These are phyloP conservation scores for Geranium brycei DNA, from an alignment of 345 rosid species.

Conservation along the genomic window DNA sequence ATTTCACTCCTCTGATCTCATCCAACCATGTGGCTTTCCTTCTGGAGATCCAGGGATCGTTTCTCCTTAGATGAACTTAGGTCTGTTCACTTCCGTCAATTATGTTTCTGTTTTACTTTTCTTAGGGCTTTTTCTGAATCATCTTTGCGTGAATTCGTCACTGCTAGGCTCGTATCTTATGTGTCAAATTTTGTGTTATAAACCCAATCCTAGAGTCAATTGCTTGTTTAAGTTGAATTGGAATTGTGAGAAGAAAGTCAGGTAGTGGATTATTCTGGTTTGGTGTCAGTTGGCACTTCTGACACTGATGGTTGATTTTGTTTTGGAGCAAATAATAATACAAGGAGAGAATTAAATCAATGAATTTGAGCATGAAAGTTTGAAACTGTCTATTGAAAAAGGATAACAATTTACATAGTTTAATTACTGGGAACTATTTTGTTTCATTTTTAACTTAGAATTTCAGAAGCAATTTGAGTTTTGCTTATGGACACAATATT, in stretches of 20 bases:
- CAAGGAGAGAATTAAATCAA: background rate
- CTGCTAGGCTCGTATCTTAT: background rate
- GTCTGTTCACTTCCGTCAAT: slow-evolving; percentile 18
- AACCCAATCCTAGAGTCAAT: background rate
- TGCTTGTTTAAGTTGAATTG: background rate
- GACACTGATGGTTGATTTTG: background rate
- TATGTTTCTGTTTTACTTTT: background rate
- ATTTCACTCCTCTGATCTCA: slow-evolving; percentile 21
- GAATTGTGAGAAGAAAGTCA: background rate
- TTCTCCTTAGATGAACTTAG: slow-evolving; percentile 93
- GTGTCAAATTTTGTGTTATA: background rate
- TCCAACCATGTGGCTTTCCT: slow-evolving; percentile 71
- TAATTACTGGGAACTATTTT: too few species aligned
- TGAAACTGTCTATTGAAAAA: background rate
- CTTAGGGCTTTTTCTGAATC: background rate
- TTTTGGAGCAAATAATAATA: background rate
- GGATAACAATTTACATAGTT: background rate
- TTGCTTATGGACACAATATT: background rate
- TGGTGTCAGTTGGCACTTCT: background rate
- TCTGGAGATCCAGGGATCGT: slow-evolving; percentile 90
- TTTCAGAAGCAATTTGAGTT: background rate
- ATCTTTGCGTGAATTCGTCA: background rate
- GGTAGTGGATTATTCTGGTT: background rate
- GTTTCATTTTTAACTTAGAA: background rate
- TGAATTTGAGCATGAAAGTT: background rate